Evolutionary conservation across 2,329 filamentous ascomycete genomes (phyloP), one percentile per base, ranked within the genome.

Genomic region (Penicillium sp.): DNA sequence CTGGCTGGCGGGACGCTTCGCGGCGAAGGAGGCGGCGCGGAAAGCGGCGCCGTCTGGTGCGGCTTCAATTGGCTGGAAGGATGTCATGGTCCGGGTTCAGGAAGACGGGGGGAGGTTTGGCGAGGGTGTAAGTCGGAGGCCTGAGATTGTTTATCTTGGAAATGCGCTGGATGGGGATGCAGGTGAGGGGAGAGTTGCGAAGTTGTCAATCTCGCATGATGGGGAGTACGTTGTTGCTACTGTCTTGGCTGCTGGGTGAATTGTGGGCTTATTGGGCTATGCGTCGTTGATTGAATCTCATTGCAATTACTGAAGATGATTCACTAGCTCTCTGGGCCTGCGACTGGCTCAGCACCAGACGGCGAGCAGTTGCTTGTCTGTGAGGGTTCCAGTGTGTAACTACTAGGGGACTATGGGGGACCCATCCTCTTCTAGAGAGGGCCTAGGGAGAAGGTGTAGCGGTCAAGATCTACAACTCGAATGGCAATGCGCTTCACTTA

Each of bases 161-260:
- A 36, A 30, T 35, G 16, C 30, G 16, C 14, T 53, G 38, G 19
- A 56, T 37, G 22, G 59, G 10, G 57, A 48, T 38, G 65, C 61
- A 46, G 64, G 63, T 22, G 62, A 61, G 30, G 75, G 74, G n/a
- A 82, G 85, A 61, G 77, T 84, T 47, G 90, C 86, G 14, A 79
- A 84, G 66, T 70, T 96, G 42, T 93, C 88, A 57, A 95, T 97
- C 64, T 94, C 88, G 66, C 92, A 97, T 70, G 92, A 97, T 72
- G 87, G 84, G 2, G 87, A 90, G 8, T 96, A 91, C 74, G 91
- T 91, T 28, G 67, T 78, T 64, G 78, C 77, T 35, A 77, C 73
- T 10, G 75, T 77, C 51, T 59, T 78, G 53, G 74, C 73, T 35
- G 67, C 69, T 41, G 68, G 63, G 0, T 73, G 66, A 73, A 40